phyloP scores from a whole-genome alignment of 164 flowering plant genomes.

The Chimonanthus salicifolius region DNA sequence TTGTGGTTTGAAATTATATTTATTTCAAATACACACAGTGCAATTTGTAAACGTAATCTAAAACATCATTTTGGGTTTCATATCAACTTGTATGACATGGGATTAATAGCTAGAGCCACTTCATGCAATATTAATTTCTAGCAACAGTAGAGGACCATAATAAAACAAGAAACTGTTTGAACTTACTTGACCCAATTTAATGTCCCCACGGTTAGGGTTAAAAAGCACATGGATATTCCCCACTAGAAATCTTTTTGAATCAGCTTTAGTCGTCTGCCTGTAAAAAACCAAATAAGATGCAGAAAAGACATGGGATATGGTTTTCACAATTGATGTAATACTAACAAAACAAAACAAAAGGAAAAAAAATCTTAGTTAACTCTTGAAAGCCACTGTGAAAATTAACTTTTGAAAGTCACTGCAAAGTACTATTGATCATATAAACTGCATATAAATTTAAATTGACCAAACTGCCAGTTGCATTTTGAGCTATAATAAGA shows the following conservation, averaged over 20 bases:
- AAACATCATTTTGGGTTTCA: neutral
- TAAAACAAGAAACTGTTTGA: neutral
- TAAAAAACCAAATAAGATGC: slow-evolving; percentile 1
- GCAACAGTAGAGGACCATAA: neutral
- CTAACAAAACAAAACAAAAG: neutral
- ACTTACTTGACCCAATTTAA: slow-evolving; percentile 86
- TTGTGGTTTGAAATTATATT: too few species aligned
- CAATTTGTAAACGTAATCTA: neutral
- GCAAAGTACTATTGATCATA: too few species aligned
- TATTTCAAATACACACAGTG: too few species aligned
- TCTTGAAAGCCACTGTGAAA: too few species aligned
- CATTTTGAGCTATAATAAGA: too few species aligned
- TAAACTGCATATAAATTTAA: too few species aligned
- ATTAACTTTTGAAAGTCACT: too few species aligned
- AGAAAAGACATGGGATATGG: neutral
- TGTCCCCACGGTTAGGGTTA: slow-evolving; percentile 90
- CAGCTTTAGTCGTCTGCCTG: slow-evolving; percentile 7
- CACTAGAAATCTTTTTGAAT: slow-evolving; percentile 38
- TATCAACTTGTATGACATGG: neutral
- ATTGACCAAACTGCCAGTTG: too few species aligned
- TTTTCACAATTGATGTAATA: neutral
- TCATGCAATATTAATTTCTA: neutral
- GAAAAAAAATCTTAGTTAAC: neutral
- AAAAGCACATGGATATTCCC: slow-evolving; percentile 84
- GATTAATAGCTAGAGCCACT: neutral